phyloP scores from a whole-genome alignment of 164 flowering plant species.

The Echeveria elegans region DNA sequence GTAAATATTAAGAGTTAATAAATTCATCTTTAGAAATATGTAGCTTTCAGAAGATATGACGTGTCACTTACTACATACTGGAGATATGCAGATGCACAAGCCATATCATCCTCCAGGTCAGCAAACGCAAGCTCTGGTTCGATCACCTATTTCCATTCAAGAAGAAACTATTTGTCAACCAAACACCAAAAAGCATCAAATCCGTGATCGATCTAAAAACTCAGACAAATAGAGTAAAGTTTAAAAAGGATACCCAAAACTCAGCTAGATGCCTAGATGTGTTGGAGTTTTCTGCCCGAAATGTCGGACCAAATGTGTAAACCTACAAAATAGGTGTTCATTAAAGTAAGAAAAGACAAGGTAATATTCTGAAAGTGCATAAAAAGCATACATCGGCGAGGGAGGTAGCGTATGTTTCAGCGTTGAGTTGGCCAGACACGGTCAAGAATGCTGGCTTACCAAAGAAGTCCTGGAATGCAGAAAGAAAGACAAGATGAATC shows the following conservation, averaged over 20 bases:
- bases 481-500: too few species aligned
- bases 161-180: neutral
- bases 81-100: constrained; percentile 99
- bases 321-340: constrained; percentile 32
- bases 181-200: constrained; percentile 8
- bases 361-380: neutral
- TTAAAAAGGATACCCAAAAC: constrained; percentile 61
- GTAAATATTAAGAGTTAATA: neutral
- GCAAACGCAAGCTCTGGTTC: constrained; percentile 99
- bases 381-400: constrained; percentile 68
- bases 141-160: constrained; percentile 57
- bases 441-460: constrained; percentile 96
- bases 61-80: constrained; percentile 96
- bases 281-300: constrained; percentile 97
- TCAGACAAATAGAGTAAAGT: neutral
- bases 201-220: neutral
- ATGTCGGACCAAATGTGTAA: constrained; percentile 98
- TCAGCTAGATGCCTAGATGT: constrained; percentile 97
- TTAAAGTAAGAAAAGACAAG: neutral
- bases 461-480: constrained; percentile 69
- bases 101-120: constrained; percentile 93
- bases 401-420: constrained; percentile 92
- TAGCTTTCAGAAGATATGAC: constrained; percentile 23
- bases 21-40: neutral
- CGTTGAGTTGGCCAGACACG: constrained; percentile 99